Conservation (phyloP, 306 rosid species). For the Canavalia ensiformis region DNA sequence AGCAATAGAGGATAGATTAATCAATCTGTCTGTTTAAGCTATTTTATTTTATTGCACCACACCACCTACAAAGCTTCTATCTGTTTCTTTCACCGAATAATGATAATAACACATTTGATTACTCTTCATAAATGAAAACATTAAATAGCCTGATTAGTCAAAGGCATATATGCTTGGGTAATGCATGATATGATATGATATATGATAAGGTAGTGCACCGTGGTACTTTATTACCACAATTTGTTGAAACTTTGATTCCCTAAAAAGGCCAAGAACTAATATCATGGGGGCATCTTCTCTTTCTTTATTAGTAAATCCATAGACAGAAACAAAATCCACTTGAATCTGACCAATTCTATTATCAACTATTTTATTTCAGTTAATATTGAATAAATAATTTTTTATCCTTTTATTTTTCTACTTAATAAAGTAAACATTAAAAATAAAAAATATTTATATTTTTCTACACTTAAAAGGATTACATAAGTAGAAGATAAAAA, state of each 20-base stretch:
- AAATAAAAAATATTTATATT: no score
- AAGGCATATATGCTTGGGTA: conserved; percentile 23
- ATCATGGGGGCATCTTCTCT: not conserved
- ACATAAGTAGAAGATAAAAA: no score
- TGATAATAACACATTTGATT: conserved; percentile 35
- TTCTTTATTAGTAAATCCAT: not conserved
- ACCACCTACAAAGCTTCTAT: not conserved
- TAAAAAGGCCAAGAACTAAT: not conserved
- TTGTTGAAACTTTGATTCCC: conserved; percentile 18
- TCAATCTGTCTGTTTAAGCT: not conserved
- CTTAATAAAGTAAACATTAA: no score
- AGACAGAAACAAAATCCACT: not conserved
- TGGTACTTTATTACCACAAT: conserved; percentile 21
- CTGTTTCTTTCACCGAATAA: conserved; percentile 29
- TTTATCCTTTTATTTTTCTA: no score
- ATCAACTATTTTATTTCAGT: not conserved
- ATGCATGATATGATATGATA: conserved; percentile 12
- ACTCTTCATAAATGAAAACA: not conserved
- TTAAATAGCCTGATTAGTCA: conserved; percentile 37
- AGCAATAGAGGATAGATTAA: not conserved
- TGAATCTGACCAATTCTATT: not conserved
- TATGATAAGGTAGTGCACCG: not conserved
- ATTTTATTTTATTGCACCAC: not conserved
- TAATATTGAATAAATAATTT: not conserved
- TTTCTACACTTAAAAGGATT: no score